A percentile compares a stretch with the other conserved stretches of the same genome.
Conservation (phyloP, 495 filamentous ascomycete species). For the Podospora anserina region DNA sequence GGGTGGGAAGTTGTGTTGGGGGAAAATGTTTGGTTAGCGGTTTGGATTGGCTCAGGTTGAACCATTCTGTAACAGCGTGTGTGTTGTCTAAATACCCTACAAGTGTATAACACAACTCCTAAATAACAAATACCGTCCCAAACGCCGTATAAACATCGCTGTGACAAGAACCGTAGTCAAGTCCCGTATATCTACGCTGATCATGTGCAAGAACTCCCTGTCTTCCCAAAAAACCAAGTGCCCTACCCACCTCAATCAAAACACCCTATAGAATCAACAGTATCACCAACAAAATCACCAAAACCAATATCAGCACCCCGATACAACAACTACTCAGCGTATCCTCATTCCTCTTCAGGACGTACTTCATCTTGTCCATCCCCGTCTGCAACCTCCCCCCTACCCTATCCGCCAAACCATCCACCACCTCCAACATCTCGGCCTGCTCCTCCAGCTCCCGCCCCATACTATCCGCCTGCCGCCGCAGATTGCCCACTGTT, state of each 20-base stretch:
- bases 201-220: slow-evolving; percentile 9
- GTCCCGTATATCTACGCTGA: slow-evolving; percentile 9
- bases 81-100: neutral
- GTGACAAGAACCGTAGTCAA: neutral
- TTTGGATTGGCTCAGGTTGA: neutral
- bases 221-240: neutral
- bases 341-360: slow-evolving; percentile 93
- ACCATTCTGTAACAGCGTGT: neutral
- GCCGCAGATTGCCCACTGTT: slow-evolving; percentile 83
- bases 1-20: neutral
- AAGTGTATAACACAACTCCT: neutral
- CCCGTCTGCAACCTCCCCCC: slow-evolving; percentile 81
- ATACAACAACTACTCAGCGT: slow-evolving; percentile 89
- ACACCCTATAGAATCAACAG: slow-evolving; percentile 48
- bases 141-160: slow-evolving; percentile 6
- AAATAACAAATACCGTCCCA: neutral
- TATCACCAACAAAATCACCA: slow-evolving; percentile 79
- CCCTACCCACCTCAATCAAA: no score
- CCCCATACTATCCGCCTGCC: slow-evolving; percentile 93
- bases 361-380: slow-evolving; percentile 75
- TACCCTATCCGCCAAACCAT: slow-evolving; percentile 78
- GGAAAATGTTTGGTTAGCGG: neutral
- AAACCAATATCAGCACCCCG: slow-evolving; percentile 74
- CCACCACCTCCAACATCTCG: slow-evolving; percentile 74
- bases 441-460: slow-evolving; percentile 91